Conservation (phyloP, 306 rosid species). For the Luffa acutangula region DNA sequence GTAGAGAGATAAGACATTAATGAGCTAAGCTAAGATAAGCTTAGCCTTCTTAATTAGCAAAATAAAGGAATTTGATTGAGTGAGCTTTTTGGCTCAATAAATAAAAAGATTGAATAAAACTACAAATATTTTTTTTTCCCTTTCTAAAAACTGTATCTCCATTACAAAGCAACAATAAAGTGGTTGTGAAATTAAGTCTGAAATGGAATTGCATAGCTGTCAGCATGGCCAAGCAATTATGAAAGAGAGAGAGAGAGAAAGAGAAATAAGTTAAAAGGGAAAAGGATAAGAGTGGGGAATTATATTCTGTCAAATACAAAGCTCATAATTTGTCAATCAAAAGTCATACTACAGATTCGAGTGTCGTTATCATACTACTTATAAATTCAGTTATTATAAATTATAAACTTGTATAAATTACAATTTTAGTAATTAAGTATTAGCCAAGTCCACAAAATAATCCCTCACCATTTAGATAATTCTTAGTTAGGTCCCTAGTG, state of each 20-base stretch:
- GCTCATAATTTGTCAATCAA: conserved; percentile 15
- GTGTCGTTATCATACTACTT: conserved; percentile 7
- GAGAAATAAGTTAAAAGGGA: conserved; percentile 2
- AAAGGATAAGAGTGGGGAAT: conserved; percentile 16
- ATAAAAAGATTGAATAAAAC: neutral
- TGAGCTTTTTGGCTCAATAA: neutral
- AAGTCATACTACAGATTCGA: conserved; percentile 7
- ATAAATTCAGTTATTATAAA: neutral
- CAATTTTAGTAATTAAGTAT: neutral
- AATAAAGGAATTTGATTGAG: neutral
- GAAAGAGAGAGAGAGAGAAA: conserved; percentile 5
- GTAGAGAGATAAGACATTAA: conserved; percentile 1
- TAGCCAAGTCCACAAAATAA: neutral
- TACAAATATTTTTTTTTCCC: neutral
- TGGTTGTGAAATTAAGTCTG: conserved; percentile 14
- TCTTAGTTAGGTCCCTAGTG: neutral
- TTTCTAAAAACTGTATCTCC: conserved; percentile 6
- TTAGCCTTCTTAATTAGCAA: neutral
- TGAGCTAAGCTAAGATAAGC: neutral
- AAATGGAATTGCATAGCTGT: conserved; percentile 14
- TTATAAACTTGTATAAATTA: neutral
- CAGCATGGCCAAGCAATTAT: conserved; percentile 15
- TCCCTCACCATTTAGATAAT: neutral
- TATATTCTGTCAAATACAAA: conserved; percentile 9
- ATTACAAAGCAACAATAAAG: conserved; percentile 13